Conservation (phyloP, 1,284 basidiomycete species). For the Gomphus sp. region DNA sequence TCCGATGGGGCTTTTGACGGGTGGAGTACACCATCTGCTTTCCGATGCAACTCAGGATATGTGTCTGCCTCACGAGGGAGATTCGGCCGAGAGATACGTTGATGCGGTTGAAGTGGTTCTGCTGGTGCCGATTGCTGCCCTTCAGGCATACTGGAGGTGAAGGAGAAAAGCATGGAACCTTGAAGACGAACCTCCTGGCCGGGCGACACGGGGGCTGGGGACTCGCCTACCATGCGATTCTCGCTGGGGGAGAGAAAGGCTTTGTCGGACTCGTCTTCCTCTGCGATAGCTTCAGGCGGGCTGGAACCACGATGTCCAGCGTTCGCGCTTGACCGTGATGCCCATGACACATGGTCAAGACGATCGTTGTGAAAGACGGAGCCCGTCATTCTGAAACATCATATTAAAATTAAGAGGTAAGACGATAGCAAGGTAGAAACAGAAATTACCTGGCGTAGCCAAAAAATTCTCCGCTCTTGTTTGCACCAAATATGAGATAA, state of each 20-base stretch:
- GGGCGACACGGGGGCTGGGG: constrained; percentile 28
- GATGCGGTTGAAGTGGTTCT: constrained; percentile 33
- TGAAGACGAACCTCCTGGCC: constrained; percentile 6
- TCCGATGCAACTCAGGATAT: constrained; percentile 5
- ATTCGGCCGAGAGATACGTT: constrained; percentile 20
- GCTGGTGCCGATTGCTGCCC: constrained; percentile 41
- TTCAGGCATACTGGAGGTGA: background rate
- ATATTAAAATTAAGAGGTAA: background rate
- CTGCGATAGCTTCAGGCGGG: background rate
- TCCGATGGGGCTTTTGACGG: background rate
- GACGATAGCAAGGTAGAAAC: background rate
- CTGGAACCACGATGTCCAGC: background rate
- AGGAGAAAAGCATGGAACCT: background rate
- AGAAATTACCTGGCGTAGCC: constrained; percentile 65
- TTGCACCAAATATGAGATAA: constrained; percentile 85
- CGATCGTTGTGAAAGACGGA: constrained; percentile 41
- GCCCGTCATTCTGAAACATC: constrained; percentile 48
- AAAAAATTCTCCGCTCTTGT: constrained; percentile 86
- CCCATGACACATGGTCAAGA: constrained; percentile 44
- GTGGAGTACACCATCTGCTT: background rate
- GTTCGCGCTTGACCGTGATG: constrained; percentile 28
- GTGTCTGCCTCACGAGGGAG: constrained; percentile 1
- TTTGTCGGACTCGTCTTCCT: constrained; percentile 6
- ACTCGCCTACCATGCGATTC: constrained; percentile 30
- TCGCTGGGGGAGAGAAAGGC: constrained; percentile 33